Percentiles rank a stretch among this genome's conserved stretches.
phyloP scores from a whole-genome alignment of 441 rosid species.

The Adansonia madagascariensis region DNA sequence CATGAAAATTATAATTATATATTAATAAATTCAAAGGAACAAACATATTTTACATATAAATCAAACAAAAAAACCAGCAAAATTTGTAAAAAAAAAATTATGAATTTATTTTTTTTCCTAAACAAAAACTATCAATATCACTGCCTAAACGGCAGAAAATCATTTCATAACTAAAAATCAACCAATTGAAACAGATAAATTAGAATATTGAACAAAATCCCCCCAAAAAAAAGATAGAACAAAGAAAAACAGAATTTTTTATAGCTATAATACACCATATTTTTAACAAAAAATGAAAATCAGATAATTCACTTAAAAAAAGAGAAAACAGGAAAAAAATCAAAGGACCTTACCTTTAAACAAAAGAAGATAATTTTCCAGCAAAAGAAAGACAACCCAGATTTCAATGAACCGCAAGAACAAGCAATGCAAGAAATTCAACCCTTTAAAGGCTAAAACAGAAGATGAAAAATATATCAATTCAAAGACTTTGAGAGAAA shows the following conservation, averaged over 20 bases:
- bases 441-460: background rate
- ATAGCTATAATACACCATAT: background rate
- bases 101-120: background rate
- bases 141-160: background rate
- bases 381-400: constrained; percentile 11
- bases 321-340: background rate
- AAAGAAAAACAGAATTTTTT: background rate
- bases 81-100: background rate
- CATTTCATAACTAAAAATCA: background rate
- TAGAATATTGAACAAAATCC: constrained; percentile 8
- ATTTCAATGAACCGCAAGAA: constrained; percentile 14
- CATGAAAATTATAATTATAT: constrained; percentile 6
- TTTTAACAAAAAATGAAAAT: background rate
- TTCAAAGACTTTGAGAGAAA: constrained; percentile 1
- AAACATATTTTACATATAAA: background rate
- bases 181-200: constrained; percentile 3
- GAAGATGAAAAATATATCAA: background rate
- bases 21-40: constrained; percentile 4
- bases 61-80: background rate
- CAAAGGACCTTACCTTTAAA: constrained; percentile 14
- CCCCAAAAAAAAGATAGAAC: background rate
- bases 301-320: background rate
- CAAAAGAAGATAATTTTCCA: constrained; percentile 9
- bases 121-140: background rate
- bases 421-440: background rate